These are phyloP conservation scores for Gastrolobium bilobum DNA, from an alignment of 306 rosid genomes.

Conservation along the genomic window DNA sequence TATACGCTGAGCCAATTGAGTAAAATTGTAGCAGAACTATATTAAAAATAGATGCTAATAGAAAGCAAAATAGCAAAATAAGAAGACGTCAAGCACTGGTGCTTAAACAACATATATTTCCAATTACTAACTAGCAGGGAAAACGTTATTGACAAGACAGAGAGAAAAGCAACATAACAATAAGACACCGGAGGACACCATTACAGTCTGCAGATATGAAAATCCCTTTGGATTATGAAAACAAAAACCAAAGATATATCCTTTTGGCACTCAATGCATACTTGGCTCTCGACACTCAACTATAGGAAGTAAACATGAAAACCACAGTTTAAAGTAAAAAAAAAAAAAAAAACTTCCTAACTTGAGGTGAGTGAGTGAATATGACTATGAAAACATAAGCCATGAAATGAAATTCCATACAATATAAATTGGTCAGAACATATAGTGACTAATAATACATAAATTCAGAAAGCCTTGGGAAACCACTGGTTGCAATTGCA, in stretches of 20 bases:
- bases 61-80: conserved; percentile 3
- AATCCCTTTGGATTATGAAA: conserved; percentile 4
- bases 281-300: background rate
- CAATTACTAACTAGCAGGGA: background rate
- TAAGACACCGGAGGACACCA: conserved; percentile 17
- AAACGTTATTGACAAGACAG: conserved; percentile 23
- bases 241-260: background rate
- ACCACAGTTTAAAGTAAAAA: conserved; percentile 34
- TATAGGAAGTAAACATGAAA: conserved; percentile 10
- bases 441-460: conserved; percentile 22
- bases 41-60: background rate
- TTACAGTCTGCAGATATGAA: conserved; percentile 22
- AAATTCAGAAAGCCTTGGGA: conserved; percentile 18
- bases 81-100: background rate
- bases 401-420: conserved; percentile 7
- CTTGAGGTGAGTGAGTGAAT: background rate
- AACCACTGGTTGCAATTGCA: conserved; percentile 18
- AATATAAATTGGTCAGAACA: background rate
- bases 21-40: background rate
- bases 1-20: background rate
- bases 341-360: background rate
- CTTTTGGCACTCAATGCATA: conserved; percentile 20
- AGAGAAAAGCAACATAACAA: conserved; percentile 34
- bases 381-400: conserved; percentile 3
- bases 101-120: conserved; percentile 11